Evolutionary conservation across 805 yeast species (phyloP).

Genomic region (Metschnikowia lochheadii): DNA sequence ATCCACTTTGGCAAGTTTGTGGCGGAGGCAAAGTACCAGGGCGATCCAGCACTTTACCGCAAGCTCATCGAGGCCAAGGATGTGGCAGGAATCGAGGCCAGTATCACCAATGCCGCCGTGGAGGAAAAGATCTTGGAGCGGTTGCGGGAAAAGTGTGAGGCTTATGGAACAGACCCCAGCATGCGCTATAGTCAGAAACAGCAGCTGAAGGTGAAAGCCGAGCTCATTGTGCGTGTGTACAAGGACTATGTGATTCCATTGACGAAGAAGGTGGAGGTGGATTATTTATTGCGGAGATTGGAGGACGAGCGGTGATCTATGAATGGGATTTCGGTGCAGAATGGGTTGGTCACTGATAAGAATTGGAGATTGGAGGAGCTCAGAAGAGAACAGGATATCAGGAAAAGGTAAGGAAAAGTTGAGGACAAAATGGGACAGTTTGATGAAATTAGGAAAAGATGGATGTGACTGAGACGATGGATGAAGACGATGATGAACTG

Average conservation of each 20-base stretch:
- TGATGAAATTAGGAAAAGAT: too few species aligned
- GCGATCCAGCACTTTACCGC: slow-evolving; percentile 60
- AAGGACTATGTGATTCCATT: slow-evolving; percentile 87
- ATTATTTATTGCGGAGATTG: slow-evolving; percentile 72
- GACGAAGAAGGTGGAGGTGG: slow-evolving; percentile 93
- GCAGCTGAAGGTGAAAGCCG: slow-evolving; percentile 77
- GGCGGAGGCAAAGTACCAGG: slow-evolving; percentile 87
- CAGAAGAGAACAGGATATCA: neutral
- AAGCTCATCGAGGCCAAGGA: slow-evolving; percentile 64
- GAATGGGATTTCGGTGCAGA: neutral
- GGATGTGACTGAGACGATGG: too few species aligned
- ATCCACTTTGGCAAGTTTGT: slow-evolving; percentile 97
- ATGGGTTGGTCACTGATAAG: too few species aligned
- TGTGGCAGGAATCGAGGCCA: slow-evolving; percentile 64
- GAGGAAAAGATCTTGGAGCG: slow-evolving; percentile 81
- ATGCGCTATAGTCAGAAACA: slow-evolving; percentile 65
- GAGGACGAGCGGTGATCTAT: slow-evolving; percentile 5
- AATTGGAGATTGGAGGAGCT: neutral
- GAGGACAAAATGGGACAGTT: too few species aligned
- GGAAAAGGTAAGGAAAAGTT: too few species aligned
- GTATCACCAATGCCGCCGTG: slow-evolving; percentile 83
- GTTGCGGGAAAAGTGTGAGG: slow-evolving; percentile 72
- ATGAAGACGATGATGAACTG: too few species aligned
- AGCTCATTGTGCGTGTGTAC: slow-evolving; percentile 76
- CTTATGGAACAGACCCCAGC: slow-evolving; percentile 86